A percentile compares a stretch with the other conserved stretches of the same genome.
These are phyloP conservation scores for Pterocarpus santalinus DNA, from an alignment of 306 rosid genomes.

Conservation along the genomic window DNA sequence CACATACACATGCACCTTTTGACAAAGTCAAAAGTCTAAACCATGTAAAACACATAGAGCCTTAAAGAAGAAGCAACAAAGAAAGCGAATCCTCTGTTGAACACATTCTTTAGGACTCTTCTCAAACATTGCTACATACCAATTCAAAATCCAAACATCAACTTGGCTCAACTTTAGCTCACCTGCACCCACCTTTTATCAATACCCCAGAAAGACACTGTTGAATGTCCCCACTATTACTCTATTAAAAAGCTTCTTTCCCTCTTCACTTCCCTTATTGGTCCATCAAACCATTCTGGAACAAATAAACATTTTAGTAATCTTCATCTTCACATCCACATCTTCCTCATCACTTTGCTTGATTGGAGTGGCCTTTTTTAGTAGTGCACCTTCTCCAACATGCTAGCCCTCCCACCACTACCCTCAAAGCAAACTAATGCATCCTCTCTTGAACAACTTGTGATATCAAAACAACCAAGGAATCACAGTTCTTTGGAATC, in stretches of 20 bases:
- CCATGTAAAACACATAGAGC: conserved; percentile 35
- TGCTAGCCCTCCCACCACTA: conserved; percentile 55
- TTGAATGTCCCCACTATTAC: conserved; percentile 54
- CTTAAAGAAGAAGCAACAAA: conserved; percentile 46
- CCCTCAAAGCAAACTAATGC: conserved; percentile 43
- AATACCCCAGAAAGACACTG: conserved; percentile 51
- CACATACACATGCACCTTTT: conserved; percentile 33
- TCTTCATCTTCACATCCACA: conserved; percentile 25
- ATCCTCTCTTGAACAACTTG: conserved; percentile 56
- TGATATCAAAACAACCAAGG: conserved; percentile 48
- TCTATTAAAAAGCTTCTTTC: conserved; percentile 67
- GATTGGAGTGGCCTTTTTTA: conserved; percentile 16
- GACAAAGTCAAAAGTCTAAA: conserved; percentile 36
- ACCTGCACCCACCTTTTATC: conserved; percentile 51
- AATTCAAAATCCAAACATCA: conserved; percentile 57
- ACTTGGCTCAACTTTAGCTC: conserved; percentile 59
- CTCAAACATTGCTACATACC: conserved; percentile 51
- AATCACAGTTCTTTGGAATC: conserved; percentile 42
- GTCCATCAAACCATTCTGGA: conserved; percentile 43
- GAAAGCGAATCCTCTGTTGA: conserved; percentile 35
- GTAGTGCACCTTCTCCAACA: conserved; percentile 31
- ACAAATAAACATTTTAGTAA: conserved; percentile 38
- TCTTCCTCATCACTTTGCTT: conserved; percentile 35
- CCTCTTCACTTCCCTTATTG: conserved; percentile 44
- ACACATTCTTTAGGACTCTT: conserved; percentile 30